A percentile compares a stretch with the other conserved stretches of the same genome.
Conservation (phyloP, 176 grass and related monocot species). For the Thinopyrum elongatum region DNA sequence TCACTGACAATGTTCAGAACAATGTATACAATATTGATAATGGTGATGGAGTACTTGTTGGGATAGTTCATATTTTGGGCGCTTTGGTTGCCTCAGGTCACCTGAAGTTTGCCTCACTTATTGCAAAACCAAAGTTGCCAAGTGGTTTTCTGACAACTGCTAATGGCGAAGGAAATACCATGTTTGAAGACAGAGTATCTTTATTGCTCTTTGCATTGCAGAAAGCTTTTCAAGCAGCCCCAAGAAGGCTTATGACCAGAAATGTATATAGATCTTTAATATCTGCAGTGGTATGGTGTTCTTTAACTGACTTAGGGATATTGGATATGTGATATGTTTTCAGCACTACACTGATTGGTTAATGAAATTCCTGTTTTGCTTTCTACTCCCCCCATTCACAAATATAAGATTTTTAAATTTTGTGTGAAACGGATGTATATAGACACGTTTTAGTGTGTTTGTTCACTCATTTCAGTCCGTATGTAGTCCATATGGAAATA, state of each 20-base stretch:
- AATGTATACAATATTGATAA: slow-evolving; percentile 71
- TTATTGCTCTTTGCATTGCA: slow-evolving; percentile 81
- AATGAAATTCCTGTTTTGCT: not conserved
- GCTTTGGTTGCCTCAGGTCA: slow-evolving; percentile 70
- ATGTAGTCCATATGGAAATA: too few relatives aligned
- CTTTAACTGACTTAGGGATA: not conserved
- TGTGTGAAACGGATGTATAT: too few relatives aligned
- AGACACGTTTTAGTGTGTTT: too few relatives aligned
- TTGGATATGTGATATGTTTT: slow-evolving; percentile 22
- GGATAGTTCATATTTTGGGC: slow-evolving; percentile 78
- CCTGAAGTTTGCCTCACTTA: slow-evolving; percentile 54
- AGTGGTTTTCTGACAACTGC: slow-evolving; percentile 43
- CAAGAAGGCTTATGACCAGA: slow-evolving; percentile 68
- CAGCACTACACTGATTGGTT: slow-evolving; percentile 8
- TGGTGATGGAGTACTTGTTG: slow-evolving; percentile 75
- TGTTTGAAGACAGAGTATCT: slow-evolving; percentile 81
- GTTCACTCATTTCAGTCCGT: too few relatives aligned
- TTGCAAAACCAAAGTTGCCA: slow-evolving; percentile 34
- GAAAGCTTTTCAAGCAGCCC: slow-evolving; percentile 72
- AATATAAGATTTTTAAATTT: not conserved
- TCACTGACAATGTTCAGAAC: slow-evolving; percentile 64
- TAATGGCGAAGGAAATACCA: slow-evolving; percentile 63
- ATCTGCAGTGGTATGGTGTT: slow-evolving; percentile 61
- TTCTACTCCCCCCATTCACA: not conserved
- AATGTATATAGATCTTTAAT: slow-evolving; percentile 73